Evolutionary conservation across 148 eudicot genomes (phyloP).

Genomic region (Rhododendron ferrugineum): DNA sequence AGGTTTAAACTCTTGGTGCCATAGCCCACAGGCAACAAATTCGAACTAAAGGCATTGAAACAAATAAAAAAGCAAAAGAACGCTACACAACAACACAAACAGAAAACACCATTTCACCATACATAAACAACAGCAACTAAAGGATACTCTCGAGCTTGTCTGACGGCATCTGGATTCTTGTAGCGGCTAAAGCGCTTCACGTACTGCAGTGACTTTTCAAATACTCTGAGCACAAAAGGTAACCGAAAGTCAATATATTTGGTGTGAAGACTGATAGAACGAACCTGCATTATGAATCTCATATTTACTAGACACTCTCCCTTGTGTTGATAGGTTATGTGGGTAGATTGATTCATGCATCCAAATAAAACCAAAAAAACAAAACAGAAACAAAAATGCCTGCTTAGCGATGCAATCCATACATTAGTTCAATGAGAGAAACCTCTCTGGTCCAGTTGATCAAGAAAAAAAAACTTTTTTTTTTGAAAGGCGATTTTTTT

Average conservation of each 20-base stretch:
- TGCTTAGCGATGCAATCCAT: background rate
- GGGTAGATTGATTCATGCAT: background rate
- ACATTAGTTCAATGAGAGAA: background rate
- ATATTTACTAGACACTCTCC: background rate
- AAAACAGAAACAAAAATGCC: background rate
- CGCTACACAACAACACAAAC: background rate
- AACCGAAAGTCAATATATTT: background rate
- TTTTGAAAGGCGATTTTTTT: no score
- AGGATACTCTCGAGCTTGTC: slow-evolving; percentile 87
- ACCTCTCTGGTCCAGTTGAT: background rate
- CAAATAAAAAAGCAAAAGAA: background rate
- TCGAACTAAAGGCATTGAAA: background rate
- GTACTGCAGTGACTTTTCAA: slow-evolving; percentile 87
- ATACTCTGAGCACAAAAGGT: slow-evolving; percentile 38
- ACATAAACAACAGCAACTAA: background rate
- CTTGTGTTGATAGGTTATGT: background rate
- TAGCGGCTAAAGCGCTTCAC: slow-evolving; percentile 92
- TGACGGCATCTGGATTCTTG: slow-evolving; percentile 82
- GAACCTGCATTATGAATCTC: background rate
- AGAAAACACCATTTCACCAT: background rate
- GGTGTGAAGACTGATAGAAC: background rate
- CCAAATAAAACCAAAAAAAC: background rate
- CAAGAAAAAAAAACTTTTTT: background rate
- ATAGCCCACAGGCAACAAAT: background rate
- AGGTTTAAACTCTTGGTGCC: slow-evolving; percentile 4